Evolutionary conservation across 2,329 filamentous ascomycete genomes (phyloP).

Genomic region (Trichophyton benhamiae): DNA sequence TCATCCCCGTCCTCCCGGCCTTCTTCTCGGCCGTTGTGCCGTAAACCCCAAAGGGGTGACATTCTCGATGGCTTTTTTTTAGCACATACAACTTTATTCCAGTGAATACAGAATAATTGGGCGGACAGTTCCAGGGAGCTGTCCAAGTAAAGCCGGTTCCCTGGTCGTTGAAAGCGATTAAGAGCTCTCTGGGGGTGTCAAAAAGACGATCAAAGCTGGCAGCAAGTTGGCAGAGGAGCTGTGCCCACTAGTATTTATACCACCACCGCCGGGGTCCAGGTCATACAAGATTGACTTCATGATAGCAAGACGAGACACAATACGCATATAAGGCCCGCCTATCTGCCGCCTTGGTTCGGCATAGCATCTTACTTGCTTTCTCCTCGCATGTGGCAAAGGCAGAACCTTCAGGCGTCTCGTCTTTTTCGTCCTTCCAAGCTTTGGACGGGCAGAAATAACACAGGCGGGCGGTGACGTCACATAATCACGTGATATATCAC

Average conservation of each 20-base stretch:
- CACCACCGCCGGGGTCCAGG: neutral
- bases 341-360: neutral
- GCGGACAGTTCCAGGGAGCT: neutral
- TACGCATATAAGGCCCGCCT: neutral
- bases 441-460: neutral
- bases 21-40: constrained; percentile 3
- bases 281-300: neutral
- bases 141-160: neutral
- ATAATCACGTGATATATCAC: neutral
- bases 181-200: neutral
- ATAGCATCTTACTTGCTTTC: neutral
- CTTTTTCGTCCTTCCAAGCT: neutral
- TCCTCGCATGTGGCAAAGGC: neutral
- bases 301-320: neutral
- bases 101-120: neutral
- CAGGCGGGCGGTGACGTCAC: neutral
- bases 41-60: constrained; percentile 18
- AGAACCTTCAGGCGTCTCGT: neutral
- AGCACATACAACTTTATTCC: neutral
- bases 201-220: neutral
- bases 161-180: neutral
- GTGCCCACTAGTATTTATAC: neutral
- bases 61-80: constrained; percentile 10
- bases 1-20: constrained; percentile 1
- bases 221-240: neutral